phyloP scores from a whole-genome alignment of 495 filamentous ascomycete species.

The Aspergillus conjunctus region DNA sequence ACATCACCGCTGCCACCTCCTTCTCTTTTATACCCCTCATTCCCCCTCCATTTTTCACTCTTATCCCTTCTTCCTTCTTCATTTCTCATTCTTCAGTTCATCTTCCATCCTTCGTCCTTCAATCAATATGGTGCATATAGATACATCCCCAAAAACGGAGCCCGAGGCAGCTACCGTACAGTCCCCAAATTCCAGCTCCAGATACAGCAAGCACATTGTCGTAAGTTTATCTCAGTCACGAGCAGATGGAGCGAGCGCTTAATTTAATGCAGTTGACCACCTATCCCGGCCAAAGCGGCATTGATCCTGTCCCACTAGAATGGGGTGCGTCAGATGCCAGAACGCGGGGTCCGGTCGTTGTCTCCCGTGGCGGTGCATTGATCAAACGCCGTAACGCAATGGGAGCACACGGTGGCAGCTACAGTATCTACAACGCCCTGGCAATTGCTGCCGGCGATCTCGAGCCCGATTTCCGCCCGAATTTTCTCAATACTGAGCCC shows the following conservation, averaged over 20 bases:
- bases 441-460: constrained; percentile 91
- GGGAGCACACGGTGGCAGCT: constrained; percentile 95
- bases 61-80: constrained; percentile 9
- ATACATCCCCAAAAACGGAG: constrained; percentile 22
- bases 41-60: constrained; percentile 3
- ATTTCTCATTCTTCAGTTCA: constrained; percentile 7
- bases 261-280: constrained; percentile 62
- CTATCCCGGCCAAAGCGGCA: constrained; percentile 91
- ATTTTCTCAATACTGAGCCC: constrained; percentile 93
- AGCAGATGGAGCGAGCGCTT: not conserved
- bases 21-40: constrained; percentile 12
- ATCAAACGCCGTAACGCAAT: constrained; percentile 85
- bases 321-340: constrained; percentile 82
- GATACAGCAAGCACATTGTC: constrained; percentile 49
- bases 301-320: constrained; percentile 83
- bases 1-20: constrained; percentile 6
- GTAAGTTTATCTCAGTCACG: constrained; percentile 26
- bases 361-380: constrained; percentile 72
- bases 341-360: constrained; percentile 84
- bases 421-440: constrained; percentile 93
- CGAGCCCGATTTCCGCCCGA: constrained; percentile 79
- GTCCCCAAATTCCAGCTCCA: constrained; percentile 28
- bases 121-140: constrained; percentile 29
- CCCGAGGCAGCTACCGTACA: constrained; percentile 27
- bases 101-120: not conserved